Conservation (phyloP, 176 grass and related monocot species). For the Lolium multiflorum region DNA sequence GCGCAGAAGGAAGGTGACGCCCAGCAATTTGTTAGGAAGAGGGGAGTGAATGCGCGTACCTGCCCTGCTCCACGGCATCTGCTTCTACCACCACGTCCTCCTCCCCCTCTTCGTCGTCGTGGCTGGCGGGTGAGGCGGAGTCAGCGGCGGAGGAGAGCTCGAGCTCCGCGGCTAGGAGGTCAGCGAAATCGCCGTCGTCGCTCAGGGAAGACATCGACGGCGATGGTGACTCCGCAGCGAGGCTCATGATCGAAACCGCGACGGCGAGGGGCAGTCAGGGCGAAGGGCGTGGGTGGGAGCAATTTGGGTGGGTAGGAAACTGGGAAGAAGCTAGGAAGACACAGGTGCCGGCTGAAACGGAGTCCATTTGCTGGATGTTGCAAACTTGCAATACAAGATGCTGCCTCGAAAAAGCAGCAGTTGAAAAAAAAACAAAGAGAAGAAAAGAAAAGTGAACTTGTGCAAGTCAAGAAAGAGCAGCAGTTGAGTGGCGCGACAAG, state of each 20-base stretch:
- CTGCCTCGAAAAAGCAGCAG: too few species aligned
- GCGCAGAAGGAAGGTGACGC: too few species aligned
- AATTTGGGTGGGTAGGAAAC: background rate
- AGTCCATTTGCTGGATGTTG: too few species aligned
- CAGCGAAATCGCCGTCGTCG: conserved; percentile 70
- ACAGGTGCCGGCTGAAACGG: too few species aligned
- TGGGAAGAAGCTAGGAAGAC: too few species aligned
- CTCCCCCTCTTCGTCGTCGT: background rate
- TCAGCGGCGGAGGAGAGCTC: conserved; percentile 54
- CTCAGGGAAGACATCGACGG: conserved; percentile 68
- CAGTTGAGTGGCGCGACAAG: too few species aligned
- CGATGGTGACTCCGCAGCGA: conserved; percentile 66
- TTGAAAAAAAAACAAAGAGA: too few species aligned
- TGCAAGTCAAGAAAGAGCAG: too few species aligned
- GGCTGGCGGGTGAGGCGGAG: conserved; percentile 12
- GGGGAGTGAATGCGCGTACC: conserved; percentile 18
- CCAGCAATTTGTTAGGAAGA: too few species aligned
- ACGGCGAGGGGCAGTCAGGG: background rate
- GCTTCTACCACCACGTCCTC: conserved; percentile 34
- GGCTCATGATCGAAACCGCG: conserved; percentile 59
- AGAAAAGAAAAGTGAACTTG: too few species aligned
- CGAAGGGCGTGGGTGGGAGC: background rate
- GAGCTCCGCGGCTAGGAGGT: conserved; percentile 73
- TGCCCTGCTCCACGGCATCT: conserved; percentile 49
- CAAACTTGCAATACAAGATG: too few species aligned